These are phyloP conservation scores for Rhytidhysteron rufulum DNA, from an alignment of 2,329 filamentous ascomycete genomes.

Conservation along the genomic window DNA sequence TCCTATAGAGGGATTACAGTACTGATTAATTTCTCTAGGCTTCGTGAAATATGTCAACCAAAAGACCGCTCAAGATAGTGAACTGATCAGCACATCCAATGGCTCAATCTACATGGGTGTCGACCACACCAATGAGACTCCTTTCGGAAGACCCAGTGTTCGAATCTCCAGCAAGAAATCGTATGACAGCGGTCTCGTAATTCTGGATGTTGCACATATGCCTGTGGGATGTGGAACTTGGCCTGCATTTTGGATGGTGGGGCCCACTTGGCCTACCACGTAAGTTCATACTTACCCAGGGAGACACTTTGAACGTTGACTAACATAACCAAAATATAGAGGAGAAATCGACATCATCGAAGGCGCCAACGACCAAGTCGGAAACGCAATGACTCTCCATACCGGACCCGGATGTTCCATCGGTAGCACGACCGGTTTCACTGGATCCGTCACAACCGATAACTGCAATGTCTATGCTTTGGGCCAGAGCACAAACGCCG, in stretches of 20 bases:
- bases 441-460: slow-evolving; percentile 45
- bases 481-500: slow-evolving; percentile 36
- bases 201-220: slow-evolving; percentile 50
- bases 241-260: slow-evolving; percentile 47
- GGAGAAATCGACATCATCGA: slow-evolving; percentile 51
- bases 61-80: slow-evolving; percentile 34
- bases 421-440: slow-evolving; percentile 40
- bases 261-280: slow-evolving; percentile 30
- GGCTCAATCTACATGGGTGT: slow-evolving; percentile 24
- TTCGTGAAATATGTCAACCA: slow-evolving; percentile 40
- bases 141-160: slow-evolving; percentile 41
- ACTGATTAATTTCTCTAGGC: slow-evolving; percentile 18
- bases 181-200: slow-evolving; percentile 47
- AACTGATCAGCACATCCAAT: slow-evolving; percentile 37
- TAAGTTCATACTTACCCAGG: slow-evolving; percentile 6
- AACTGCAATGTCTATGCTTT: slow-evolving; percentile 48
- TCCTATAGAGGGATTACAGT: slow-evolving; percentile 10
- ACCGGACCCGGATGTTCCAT: slow-evolving; percentile 44
- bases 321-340: no score
- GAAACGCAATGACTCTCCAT: slow-evolving; percentile 47
- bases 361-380: slow-evolving; percentile 40
- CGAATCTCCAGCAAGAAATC: slow-evolving; percentile 45
- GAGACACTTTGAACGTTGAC: no score
- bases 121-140: slow-evolving; percentile 10
- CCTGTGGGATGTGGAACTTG: slow-evolving; percentile 50